Base-by-base conservation (phyloP, 495 filamentous ascomycete genomes). In the Xylaria sp. region DNA sequence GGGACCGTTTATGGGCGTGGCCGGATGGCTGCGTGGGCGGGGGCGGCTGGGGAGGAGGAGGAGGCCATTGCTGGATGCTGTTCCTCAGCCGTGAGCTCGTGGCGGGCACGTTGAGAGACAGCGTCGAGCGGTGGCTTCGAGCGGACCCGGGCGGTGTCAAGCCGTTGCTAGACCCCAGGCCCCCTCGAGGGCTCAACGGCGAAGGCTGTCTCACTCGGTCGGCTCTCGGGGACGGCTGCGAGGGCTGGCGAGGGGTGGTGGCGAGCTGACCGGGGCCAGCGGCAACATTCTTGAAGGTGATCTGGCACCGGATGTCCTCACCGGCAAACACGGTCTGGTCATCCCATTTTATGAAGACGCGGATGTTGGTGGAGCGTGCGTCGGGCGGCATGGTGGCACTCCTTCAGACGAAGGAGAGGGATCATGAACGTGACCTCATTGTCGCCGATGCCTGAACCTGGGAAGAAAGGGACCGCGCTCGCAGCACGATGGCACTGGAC, bases 291-390 rank as follows among this genome's bases (percentile, higher is more conserved):
- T 92, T 95, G 83, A 98, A 98, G 52, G 93, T 97, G 75, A 99
- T 98, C 63, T 89, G 93, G 81, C 96, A 97, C 82, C 95, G 92
- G 75, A 98, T 86, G 74, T 94, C 90, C 83, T 98, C 96, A 72
- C 97, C 97, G 40, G 97, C 93, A 80, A 97, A 98, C 72, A 99
- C 93, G 57, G 91, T 93, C 80, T 91, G 89, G 76, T 93, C 93
- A 79, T 92, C 92, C 93, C 92, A 98, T 82, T 91, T 90, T 78
- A 99, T 93, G 76, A 95, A 98, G 80, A 98, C 95, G 75, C 93
- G 91, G 76, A 99, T 94, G 84, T 97, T 91, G 74, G 82, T 85
- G 71, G 75, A 66, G 71, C 68, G 73, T 74, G 76, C 78, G 74
- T 87, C 82, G 76, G 81, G 76, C 76, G 82, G 76, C 82, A 83